These are phyloP conservation scores for Colletotrichum sp. DNA, from an alignment of 2,329 filamentous ascomycete genomes.

Conservation along the genomic window DNA sequence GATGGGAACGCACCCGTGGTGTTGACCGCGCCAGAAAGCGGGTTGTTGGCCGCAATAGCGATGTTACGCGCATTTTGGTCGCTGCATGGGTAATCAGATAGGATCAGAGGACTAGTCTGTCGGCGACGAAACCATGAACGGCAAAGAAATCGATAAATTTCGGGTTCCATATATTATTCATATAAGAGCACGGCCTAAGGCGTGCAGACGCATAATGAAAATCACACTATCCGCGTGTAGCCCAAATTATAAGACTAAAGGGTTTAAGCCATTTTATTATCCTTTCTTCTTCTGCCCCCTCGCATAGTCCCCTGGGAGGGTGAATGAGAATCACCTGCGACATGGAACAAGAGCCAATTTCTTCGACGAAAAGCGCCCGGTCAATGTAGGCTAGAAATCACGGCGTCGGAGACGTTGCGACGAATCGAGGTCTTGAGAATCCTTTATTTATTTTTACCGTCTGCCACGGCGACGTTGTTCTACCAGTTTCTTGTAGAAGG, in stretches of 20 bases:
- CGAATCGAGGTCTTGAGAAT: background rate
- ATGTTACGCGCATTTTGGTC: slow-evolving; percentile 12
- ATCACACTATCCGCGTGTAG: background rate
- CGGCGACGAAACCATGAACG: background rate
- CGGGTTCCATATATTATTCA: background rate
- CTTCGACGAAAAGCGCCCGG: background rate
- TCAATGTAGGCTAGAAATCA: background rate
- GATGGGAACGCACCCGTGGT: background rate
- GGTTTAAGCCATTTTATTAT: too few species aligned
- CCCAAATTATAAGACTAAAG: background rate
- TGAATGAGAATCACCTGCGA: background rate
- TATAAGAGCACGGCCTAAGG: background rate
- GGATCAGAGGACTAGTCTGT: background rate
- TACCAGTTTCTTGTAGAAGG: slow-evolving; percentile 83
- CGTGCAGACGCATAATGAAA: background rate
- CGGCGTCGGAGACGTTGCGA: background rate
- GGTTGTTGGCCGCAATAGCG: background rate
- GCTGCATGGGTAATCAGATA: background rate
- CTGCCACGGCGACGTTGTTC: slow-evolving; percentile 32
- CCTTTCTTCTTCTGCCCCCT: too few species aligned
- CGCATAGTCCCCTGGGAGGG: too few species aligned
- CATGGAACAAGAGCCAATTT: background rate
- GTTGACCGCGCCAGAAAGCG: background rate
- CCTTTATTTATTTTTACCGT: slow-evolving; percentile 11
- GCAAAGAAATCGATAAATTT: background rate